A percentile compares a stretch with the other conserved stretches of the same genome.
phyloP scores from a whole-genome alignment of 805 yeast species.

The Saturnispora hagleri region DNA sequence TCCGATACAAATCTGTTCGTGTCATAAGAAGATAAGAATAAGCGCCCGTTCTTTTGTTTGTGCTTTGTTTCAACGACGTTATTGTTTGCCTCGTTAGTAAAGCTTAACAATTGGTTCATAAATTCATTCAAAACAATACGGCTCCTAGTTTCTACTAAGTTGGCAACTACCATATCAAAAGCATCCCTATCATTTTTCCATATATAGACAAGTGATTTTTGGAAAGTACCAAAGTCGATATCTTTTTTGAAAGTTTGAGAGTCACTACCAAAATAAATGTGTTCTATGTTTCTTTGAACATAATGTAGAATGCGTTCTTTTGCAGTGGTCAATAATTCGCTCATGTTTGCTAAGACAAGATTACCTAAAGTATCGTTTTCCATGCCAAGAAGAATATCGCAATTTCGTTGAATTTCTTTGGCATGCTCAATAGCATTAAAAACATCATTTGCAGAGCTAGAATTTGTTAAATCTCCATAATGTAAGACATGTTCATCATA shows the following conservation, averaged over 20 bases:
- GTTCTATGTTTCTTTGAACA: slow-evolving; percentile 24
- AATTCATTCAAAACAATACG: slow-evolving; percentile 60
- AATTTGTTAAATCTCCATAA: slow-evolving; percentile 30
- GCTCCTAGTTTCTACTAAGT: slow-evolving; percentile 63
- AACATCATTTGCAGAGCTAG: slow-evolving; percentile 39
- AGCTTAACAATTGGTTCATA: slow-evolving; percentile 41
- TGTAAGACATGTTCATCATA: slow-evolving; percentile 49
- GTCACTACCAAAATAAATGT: slow-evolving; percentile 17
- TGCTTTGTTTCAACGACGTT: slow-evolving; percentile 7
- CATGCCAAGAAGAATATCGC: slow-evolving; percentile 61
- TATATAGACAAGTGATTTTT: slow-evolving; percentile 25
- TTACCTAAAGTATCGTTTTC: slow-evolving; percentile 59
- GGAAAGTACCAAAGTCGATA: slow-evolving; percentile 17
- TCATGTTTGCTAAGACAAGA: slow-evolving; percentile 52
- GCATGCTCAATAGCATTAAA: slow-evolving; percentile 53
- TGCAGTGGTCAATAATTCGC: slow-evolving; percentile 41
- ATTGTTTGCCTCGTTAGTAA: slow-evolving; percentile 16
- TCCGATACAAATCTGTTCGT: slow-evolving; percentile 80
- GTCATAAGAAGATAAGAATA: slow-evolving; percentile 64
- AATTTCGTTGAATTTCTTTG: slow-evolving; percentile 52
- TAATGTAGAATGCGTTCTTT: slow-evolving; percentile 43
- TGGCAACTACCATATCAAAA: slow-evolving; percentile 51
- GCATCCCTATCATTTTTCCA: slow-evolving; percentile 33
- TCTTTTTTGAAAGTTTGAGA: not conserved
- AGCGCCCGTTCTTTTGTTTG: slow-evolving; percentile 28